Conservation (phyloP, 371 early-diverging fungal genomes). For the Actinomortierella wolfii region DNA sequence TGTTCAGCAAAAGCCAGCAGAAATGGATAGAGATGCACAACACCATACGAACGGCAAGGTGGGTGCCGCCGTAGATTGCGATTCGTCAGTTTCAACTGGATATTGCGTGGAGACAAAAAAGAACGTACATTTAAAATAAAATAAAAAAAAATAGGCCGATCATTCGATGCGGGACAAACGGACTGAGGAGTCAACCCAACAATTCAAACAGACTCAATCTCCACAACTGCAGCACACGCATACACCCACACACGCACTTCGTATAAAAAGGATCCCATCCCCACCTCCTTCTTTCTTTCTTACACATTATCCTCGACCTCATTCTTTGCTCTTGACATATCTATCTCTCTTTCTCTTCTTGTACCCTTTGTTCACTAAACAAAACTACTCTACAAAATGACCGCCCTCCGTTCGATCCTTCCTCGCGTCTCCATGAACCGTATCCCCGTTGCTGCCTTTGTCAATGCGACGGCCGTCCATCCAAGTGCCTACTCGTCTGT, state of each 20-base stretch:
- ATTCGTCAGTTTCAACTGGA: no score
- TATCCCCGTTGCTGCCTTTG: constrained; percentile 41
- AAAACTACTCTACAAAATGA: constrained; percentile 6
- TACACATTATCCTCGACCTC: background rate
- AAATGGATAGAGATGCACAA: no score
- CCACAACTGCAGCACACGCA: no score
- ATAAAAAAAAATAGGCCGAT: no score
- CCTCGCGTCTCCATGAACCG: constrained; percentile 44
- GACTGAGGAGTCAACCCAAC: no score
- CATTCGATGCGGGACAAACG: no score
- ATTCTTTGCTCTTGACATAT: background rate
- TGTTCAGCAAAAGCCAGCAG: no score
- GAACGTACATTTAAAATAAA: no score
- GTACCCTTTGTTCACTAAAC: background rate
- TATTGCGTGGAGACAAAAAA: no score
- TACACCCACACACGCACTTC: background rate
- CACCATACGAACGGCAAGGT: no score
- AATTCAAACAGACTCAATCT: no score
- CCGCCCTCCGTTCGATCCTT: constrained; percentile 31
- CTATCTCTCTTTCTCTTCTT: background rate
- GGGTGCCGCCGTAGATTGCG: no score
- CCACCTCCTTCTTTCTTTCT: background rate
- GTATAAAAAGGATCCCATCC: constrained; percentile 2
- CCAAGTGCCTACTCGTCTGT: constrained; percentile 35
- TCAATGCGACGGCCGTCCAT: constrained; percentile 19